Percentiles rank a stretch among this genome's conserved stretches.
Conservation (phyloP, 1,284 basidiomycete genomes). For the Microbotryum intermedium region DNA sequence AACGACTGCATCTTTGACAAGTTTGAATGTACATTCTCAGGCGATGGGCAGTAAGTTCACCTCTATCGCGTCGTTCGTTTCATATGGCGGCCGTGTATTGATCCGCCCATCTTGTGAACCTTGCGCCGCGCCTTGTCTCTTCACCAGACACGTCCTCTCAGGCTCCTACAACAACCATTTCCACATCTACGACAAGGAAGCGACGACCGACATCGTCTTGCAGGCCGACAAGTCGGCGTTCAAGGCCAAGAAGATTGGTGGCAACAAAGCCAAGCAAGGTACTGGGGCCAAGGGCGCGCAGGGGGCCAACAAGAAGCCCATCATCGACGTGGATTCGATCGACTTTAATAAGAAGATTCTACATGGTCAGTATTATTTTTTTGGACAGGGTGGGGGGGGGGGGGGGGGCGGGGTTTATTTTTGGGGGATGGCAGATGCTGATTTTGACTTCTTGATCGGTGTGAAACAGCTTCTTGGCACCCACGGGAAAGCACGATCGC, state of each 20-base stretch:
- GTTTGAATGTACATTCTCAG: slow-evolving; percentile 95
- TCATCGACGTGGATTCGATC: slow-evolving; percentile 79
- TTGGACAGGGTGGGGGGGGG: not conserved
- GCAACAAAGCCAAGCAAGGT: slow-evolving; percentile 48
- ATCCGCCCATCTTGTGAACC: not conserved
- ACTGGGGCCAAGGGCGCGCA: slow-evolving; percentile 45
- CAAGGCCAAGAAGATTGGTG: slow-evolving; percentile 93
- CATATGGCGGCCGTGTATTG: not conserved
- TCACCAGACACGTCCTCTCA: slow-evolving; percentile 74
- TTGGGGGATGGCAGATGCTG: not conserved
- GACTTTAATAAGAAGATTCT: slow-evolving; percentile 99
- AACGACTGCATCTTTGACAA: slow-evolving; percentile 99
- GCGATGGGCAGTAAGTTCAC: slow-evolving; percentile 76
- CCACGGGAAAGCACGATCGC: slow-evolving; percentile 89
- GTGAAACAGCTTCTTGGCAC: slow-evolving; percentile 68
- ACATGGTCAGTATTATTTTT: slow-evolving; percentile 34
- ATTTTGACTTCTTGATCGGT: slow-evolving; percentile 40
- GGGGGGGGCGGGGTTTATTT: not conserved
- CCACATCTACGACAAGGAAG: slow-evolving; percentile 95
- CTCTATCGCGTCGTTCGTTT: not conserved
- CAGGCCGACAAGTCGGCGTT: slow-evolving; percentile 99
- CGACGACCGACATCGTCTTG: slow-evolving; percentile 79
- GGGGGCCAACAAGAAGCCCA: slow-evolving; percentile 49
- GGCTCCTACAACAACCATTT: slow-evolving; percentile 99
- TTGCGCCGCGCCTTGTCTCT: slow-evolving; percentile 7